Base-by-base conservation (phyloP, 257 asterid species). In the Solanum etuberosum region DNA sequence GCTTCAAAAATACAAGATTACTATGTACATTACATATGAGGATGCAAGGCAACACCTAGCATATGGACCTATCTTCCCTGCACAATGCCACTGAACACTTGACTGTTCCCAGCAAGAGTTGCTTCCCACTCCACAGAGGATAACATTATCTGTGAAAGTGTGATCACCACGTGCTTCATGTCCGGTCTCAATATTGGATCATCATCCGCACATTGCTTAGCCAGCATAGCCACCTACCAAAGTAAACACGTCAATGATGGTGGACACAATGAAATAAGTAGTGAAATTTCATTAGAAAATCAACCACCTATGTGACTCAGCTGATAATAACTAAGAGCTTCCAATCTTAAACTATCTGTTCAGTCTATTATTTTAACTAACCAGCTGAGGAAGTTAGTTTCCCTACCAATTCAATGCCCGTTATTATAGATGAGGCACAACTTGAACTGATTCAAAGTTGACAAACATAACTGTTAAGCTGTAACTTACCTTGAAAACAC, bases 111-210 rank as follows among this genome's bases (percentile, higher is more conserved):
- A 20, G 99, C 98, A 85, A 97, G 99, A 74, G 99, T 97, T 57
- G 99, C 99, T 94, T 97, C 99, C 99, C 99, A 97, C 90, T 97
- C 99, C 6, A 96, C 91, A 5, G 99, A 97, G 7, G 99, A 95
- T 88, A 97, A 89, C 54, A 96, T 93, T 85, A 97, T 96, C 85
- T 97, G 98, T 0, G 99, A 97, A 67, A 97, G 98, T 1, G 98
- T 90, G 42, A 97, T 94, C 88, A 95, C 98, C 7, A 97, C 92
- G 88, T 95, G 99, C 92, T 93, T 97, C 99, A 95, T 97, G 93
- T 97, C 98, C 4, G 99, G 99, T 84, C 99, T 93, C 87, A 97
- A 89, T 84, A 96, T 93, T 11, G 99, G 99, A 88, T 96, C 99
- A 4, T 95, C 98, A 2, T 97, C 99, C 21, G 92, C 97, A 20